These are phyloP conservation scores for Fusarium oxysporum DNA, from an alignment of 2,329 filamentous ascomycete species.

Conservation along the genomic window DNA sequence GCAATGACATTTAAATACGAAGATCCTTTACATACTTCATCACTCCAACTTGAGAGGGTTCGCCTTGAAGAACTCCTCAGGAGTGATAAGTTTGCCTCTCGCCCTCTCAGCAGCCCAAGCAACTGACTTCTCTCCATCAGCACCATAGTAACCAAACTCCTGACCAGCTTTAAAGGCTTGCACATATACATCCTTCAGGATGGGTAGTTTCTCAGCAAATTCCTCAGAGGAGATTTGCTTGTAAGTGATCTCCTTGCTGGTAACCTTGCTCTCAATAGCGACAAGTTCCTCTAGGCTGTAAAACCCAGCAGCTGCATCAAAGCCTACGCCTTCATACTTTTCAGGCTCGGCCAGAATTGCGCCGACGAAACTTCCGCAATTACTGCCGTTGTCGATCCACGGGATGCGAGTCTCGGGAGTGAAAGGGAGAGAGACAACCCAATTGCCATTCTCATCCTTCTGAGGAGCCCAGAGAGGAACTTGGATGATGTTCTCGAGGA, in stretches of 20 bases:
- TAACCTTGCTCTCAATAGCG: conserved; percentile 52
- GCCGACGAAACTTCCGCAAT: conserved; percentile 58
- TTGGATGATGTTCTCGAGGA: conserved; percentile 55
- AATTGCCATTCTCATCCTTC: conserved; percentile 47
- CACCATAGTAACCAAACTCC: conserved; percentile 42
- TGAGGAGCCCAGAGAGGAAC: conserved; percentile 45
- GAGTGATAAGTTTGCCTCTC: conserved; percentile 33
- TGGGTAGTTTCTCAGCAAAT: conserved; percentile 27
- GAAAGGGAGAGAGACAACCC: conserved; percentile 37
- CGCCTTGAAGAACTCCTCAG: conserved; percentile 38
- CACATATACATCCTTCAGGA: conserved; percentile 17
- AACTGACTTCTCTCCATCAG: conserved; percentile 30
- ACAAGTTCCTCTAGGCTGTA: conserved; percentile 54
- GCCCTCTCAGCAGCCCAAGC: conserved; percentile 37
- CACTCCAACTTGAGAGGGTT: conserved; percentile 27
- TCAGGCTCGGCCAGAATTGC: conserved; percentile 57
- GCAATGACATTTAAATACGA: neutral
- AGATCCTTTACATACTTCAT: neutral
- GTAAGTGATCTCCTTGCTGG: conserved; percentile 51
- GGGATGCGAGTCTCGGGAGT: conserved; percentile 52
- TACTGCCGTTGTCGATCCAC: conserved; percentile 56
- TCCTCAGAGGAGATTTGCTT: conserved; percentile 37
- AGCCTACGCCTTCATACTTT: conserved; percentile 55
- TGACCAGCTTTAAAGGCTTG: conserved; percentile 17
- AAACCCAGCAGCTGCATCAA: conserved; percentile 57